Percentiles rank a stretch among this genome's conserved stretches.
phyloP scores from a whole-genome alignment of 345 rosid species.

The Rhodamnia argentea region DNA sequence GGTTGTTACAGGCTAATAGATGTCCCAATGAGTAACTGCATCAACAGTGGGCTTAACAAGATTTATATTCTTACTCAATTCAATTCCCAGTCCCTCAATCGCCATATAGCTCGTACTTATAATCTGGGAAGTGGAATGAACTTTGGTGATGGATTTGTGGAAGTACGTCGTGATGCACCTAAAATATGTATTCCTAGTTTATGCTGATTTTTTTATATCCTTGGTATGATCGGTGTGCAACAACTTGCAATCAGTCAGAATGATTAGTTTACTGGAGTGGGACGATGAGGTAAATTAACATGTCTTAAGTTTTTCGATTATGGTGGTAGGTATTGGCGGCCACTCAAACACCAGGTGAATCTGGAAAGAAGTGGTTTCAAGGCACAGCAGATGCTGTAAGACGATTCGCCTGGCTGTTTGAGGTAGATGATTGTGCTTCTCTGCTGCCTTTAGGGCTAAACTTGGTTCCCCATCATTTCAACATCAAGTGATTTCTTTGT shows the following conservation, averaged over 20 bases:
- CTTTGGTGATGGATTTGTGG: constrained; percentile 70
- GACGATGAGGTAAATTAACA: not conserved
- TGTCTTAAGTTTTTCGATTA: not conserved
- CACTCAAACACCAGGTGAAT: constrained; percentile 80
- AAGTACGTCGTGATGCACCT: constrained; percentile 31
- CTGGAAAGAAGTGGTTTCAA: constrained; percentile 86
- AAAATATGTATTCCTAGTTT: not conserved
- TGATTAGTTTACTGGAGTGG: not conserved
- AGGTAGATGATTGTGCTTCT: constrained; percentile 25
- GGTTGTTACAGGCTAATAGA: constrained; percentile 80
- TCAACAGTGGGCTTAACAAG: constrained; percentile 83
- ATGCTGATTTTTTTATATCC: not conserved
- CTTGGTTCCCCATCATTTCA: not conserved
- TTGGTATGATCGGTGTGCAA: not conserved
- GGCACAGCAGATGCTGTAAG: constrained; percentile 97
- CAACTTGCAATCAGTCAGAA: not conserved
- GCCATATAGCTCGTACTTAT: constrained; percentile 68
- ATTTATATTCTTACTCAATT: constrained; percentile 82
- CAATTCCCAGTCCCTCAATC: constrained; percentile 79
- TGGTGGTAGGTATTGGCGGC: constrained; percentile 63
- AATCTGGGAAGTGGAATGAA: constrained; percentile 53
- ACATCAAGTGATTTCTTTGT: not conserved
- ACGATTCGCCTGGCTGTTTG: constrained; percentile 73
- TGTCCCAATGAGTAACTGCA: constrained; percentile 87
- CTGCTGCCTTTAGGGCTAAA: not conserved